These are phyloP conservation scores for Erysimum cheiranthoides DNA, from an alignment of 345 rosid species.

Conservation along the genomic window DNA sequence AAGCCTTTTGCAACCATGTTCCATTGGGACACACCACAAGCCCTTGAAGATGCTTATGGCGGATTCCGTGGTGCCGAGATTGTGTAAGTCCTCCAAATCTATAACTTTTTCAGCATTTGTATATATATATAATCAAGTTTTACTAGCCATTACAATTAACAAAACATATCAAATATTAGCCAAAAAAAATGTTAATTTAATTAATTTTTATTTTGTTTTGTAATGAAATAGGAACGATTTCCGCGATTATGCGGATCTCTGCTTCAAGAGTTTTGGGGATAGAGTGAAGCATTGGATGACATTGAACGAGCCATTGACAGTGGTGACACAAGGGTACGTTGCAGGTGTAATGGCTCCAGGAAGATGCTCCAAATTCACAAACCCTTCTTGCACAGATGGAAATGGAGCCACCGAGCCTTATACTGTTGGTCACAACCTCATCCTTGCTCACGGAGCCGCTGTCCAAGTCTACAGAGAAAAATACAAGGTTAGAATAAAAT, in stretches of 20 bases:
- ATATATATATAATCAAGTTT: not conserved
- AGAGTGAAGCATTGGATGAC: constrained; percentile 60
- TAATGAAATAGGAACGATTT: constrained; percentile 51
- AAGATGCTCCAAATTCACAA: constrained; percentile 48
- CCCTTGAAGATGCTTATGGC: constrained; percentile 56
- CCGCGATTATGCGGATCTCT: constrained; percentile 51
- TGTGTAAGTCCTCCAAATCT: constrained; percentile 46
- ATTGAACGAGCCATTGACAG: constrained; percentile 53
- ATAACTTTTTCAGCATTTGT: not conserved
- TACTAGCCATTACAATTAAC: not conserved
- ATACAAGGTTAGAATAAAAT: constrained; percentile 37
- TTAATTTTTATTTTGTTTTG: not conserved
- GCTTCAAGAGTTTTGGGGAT: constrained; percentile 54
- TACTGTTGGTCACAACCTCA: constrained; percentile 47
- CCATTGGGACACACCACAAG: constrained; percentile 62
- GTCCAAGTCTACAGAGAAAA: constrained; percentile 46
- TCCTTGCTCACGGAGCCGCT: constrained; percentile 54
- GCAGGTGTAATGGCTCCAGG: constrained; percentile 46
- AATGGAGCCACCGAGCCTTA: constrained; percentile 49
- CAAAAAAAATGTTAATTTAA: not conserved
- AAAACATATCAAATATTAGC: not conserved
- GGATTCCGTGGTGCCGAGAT: constrained; percentile 50
- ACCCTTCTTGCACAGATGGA: constrained; percentile 38
- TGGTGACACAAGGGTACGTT: constrained; percentile 42
- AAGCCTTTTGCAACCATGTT: constrained; percentile 51